These are phyloP conservation scores for Colletotrichum musae DNA, from an alignment of 2,329 filamentous ascomycete genomes.

Conservation along the genomic window DNA sequence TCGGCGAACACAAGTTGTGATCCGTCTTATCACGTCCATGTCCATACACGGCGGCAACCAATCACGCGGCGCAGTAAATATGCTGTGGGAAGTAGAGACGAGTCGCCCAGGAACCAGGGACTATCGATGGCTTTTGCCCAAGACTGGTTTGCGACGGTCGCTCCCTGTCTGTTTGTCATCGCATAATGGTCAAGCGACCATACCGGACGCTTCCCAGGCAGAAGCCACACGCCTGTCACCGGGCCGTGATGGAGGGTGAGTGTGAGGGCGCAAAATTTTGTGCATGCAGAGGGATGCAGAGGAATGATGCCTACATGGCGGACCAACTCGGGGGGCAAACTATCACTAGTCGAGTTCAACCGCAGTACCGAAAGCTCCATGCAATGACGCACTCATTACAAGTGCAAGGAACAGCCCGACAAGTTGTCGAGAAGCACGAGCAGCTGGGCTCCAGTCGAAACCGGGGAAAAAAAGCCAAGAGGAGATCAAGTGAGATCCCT, in stretches of 20 bases:
- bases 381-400: constrained; percentile 1
- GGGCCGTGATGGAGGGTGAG: constrained; percentile 3
- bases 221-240: constrained; percentile 7
- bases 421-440: background rate
- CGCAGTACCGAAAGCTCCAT: background rate
- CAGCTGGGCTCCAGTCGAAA: background rate
- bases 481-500: constrained; percentile 32
- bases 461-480: constrained; percentile 8
- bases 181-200: constrained; percentile 21
- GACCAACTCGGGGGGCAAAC: background rate
- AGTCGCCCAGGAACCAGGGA: background rate
- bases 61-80: no score
- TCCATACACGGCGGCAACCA: no score
- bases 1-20: no score
- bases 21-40: no score
- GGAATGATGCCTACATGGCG: constrained; percentile 1
- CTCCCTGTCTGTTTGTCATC: constrained; percentile 19
- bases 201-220: constrained; percentile 4
- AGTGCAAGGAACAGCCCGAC: constrained; percentile 8
- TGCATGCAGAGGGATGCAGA: no score
- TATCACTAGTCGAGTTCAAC: background rate
- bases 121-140: background rate
- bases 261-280: constrained; percentile 2
- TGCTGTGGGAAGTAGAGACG: no score
- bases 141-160: constrained; percentile 7